Base-by-base conservation (phyloP, 2,329 filamentous ascomycete species). In the Penicillium sp. region DNA sequence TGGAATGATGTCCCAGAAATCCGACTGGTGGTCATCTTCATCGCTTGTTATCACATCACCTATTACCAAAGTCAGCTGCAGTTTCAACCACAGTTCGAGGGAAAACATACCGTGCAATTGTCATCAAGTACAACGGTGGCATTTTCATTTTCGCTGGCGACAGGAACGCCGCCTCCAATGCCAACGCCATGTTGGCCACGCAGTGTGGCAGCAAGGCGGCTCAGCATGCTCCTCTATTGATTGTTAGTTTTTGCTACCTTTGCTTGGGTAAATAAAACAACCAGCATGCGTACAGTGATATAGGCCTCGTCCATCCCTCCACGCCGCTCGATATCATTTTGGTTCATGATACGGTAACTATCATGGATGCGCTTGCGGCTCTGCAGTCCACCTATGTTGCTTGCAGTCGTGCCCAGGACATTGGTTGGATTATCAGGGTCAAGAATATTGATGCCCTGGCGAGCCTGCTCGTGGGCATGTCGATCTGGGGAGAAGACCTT, bases 401-500 rank as follows among this genome's bases (percentile, higher is more conserved):
- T 56, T 13, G 47, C 63, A 46, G 54, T 65, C 29, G 52, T 56
- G 21, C 64, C 67, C 41, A 68, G 58, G 26, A 64, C 61, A 57
- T 75, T 76, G 34, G 68, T 65, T 12, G 68, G 62, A 18, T 72
- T 73, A 29, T 73, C 70, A 2, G 75, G 74, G 27, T 81, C 78
- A 8, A 78, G 74, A 43, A 87, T 78, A n/a, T 84, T 84, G 42
- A 82, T 72, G 1, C 83, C 84, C 9, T 76, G 73, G 18, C 80
- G 77, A 15, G 84, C 85, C 44, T 80, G 77, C 29, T 78, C 73
- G 56, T 86, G 82, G 13, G 82, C 80, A 27, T 77, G 75, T 37
- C 74, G 76, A 59, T 87, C 85, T 0, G 84, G 76, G 1, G 82
- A 85, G 69, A 88, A 88, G 46, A 88, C 83, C 63, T 88, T 88